These are phyloP conservation scores for Elsinoe perseae DNA, from an alignment of 2,329 filamentous ascomycete species.

Conservation along the genomic window DNA sequence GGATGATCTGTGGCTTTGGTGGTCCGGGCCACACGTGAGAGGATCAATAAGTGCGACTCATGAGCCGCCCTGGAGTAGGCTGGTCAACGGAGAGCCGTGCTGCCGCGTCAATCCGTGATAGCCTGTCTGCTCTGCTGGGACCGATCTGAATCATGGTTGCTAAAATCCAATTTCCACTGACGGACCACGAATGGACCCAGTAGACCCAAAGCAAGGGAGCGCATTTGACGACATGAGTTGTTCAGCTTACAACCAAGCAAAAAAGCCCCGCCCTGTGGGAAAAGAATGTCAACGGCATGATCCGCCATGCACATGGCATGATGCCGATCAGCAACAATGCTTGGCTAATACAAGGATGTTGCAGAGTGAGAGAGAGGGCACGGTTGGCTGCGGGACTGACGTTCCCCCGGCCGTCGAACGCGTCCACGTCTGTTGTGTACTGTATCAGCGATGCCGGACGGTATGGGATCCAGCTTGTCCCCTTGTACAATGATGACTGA, in stretches of 20 bases:
- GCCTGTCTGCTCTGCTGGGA: constrained; percentile 6
- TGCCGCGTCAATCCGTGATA: constrained; percentile 7
- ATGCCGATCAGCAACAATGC: constrained; percentile 5
- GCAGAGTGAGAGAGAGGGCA: constrained; percentile 13
- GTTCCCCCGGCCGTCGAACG: constrained; percentile 5
- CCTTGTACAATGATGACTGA: constrained; percentile 11
- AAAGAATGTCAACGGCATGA: constrained; percentile 6
- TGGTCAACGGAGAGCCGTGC: neutral
- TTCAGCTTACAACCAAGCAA: neutral
- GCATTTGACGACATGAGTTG: constrained; percentile 5
- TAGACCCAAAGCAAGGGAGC: neutral
- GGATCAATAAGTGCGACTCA: constrained; percentile 5
- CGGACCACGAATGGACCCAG: neutral
- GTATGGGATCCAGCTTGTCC: neutral
- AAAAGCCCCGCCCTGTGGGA: neutral
- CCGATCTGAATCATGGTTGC: constrained; percentile 2
- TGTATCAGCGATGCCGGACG: constrained; percentile 1
- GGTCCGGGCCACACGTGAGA: constrained; percentile 8
- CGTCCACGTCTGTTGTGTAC: too few species aligned
- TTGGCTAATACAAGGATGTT: constrained; percentile 15
- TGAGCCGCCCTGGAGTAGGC: constrained; percentile 2
- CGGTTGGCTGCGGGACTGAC: constrained; percentile 10
- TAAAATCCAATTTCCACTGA: constrained; percentile 7
- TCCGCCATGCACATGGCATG: constrained; percentile 11
- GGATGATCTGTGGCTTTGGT: constrained; percentile 12